Evolutionary conservation across 306 rosid genomes (phyloP).

Genomic region (Luffa aegyptiaca): DNA sequence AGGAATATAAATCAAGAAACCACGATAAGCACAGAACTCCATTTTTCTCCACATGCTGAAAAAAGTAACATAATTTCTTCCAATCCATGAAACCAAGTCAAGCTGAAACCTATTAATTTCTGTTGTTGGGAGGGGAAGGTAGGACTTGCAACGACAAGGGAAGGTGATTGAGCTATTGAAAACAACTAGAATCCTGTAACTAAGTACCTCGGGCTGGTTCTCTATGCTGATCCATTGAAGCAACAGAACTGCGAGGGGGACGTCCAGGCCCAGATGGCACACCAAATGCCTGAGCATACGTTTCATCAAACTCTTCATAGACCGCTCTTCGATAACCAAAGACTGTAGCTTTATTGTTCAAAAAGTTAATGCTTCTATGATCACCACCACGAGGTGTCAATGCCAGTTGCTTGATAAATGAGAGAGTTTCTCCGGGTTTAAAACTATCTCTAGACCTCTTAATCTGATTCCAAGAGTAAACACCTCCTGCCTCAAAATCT

Average conservation of each 20-base stretch:
- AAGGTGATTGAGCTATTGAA: not conserved
- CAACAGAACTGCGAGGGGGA: conserved; percentile 26
- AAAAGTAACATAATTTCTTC: not conserved
- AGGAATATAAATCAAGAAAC: not conserved
- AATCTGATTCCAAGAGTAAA: conserved; percentile 63
- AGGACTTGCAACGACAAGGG: not conserved
- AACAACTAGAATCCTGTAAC: conserved; percentile 7
- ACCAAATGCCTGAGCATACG: conserved; percentile 94
- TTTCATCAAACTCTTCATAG: conserved; percentile 86
- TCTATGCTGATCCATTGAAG: conserved; percentile 23
- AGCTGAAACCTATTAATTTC: conserved; percentile 4
- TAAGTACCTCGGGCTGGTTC: conserved; percentile 66
- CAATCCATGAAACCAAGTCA: conserved; percentile 2
- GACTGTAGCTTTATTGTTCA: conserved; percentile 49
- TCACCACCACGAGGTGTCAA: conserved; percentile 39
- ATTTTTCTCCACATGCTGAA: not conserved
- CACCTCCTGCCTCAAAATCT: conserved; percentile 65
- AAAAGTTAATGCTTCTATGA: conserved; percentile 36
- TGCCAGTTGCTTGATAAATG: conserved; percentile 67
- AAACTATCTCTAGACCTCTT: conserved; percentile 50
- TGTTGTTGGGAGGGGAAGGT: not conserved
- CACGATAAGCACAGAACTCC: not conserved
- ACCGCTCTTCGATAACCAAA: conserved; percentile 52
- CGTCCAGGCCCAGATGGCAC: conserved; percentile 38
- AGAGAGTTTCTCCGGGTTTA: conserved; percentile 42